Evolutionary conservation across 164 flowering plant species (phyloP), one percentile per base, ranked within the genome.

Genomic region (Amborella trichopoda): DNA sequence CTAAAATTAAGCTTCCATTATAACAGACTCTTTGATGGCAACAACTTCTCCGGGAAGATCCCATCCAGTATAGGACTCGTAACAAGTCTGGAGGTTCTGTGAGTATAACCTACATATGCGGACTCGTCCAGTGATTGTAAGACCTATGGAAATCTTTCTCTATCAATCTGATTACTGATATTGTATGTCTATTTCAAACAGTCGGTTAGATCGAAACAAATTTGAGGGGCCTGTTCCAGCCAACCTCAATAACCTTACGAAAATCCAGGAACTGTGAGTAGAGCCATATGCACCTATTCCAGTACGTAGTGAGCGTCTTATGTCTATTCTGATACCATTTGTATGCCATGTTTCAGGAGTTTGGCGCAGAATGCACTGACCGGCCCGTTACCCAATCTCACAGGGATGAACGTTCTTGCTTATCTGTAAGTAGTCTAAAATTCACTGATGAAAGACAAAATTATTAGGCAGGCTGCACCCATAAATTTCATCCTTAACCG

Each of bases 1-100:
- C 23, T 34, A 12, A 28, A 49, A 16, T 28, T 33, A 1, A 20
- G 16, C 17, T 27, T 40, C 3, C 48, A 24, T 44, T 22, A n/a
- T 60, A 33, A 22, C 72, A 91, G 98, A 54, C 55, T 91, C 28
- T 73, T 91, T 23, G 95, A 91, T 62, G 90, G 88, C 40, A 91
- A 91, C 58, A 66, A 69, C 44, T 47, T 91, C 6, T 64, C 59
- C 34, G 96, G 95, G 26, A 48, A 8, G 0, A 75, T 91, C 33
- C 99, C 99, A 23, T 13, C 54, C 25, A 64, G 85, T 36, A 6
- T 87, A 58, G 93, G 81, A 44, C 65, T 57, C 2, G 77, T 91
- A 62, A 54, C 67, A 64, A 74, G 76, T 40, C 83, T 91, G 46
- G 96, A 87, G 79, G 95, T 78, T 77, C 86, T 87, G 99, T 91